These are phyloP conservation scores for Alternaria brassicicola DNA, from an alignment of 2,329 filamentous ascomycete genomes.

Conservation along the genomic window DNA sequence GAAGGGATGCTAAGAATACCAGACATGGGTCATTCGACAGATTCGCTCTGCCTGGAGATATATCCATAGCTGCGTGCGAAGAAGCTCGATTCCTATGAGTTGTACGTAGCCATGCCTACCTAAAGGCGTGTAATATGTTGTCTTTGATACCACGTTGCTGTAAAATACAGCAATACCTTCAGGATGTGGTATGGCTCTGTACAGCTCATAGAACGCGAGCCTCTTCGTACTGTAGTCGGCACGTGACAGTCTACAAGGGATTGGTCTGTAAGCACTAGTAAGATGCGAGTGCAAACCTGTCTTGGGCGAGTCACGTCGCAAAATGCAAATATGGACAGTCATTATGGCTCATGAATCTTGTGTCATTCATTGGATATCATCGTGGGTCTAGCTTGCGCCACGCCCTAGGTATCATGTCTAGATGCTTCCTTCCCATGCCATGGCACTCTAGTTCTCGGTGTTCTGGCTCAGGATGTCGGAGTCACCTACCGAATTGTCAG, in stretches of 20 bases:
- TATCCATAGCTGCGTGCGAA: background rate
- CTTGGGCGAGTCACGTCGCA: constrained; percentile 11
- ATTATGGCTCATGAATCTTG: constrained; percentile 29
- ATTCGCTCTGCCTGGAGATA: background rate
- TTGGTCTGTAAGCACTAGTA: background rate
- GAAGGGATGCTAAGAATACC: background rate
- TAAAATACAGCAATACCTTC: no score
- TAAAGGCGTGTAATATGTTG: no score
- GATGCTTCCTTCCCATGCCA: constrained; percentile 12
- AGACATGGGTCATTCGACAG: background rate
- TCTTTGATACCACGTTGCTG: no score
- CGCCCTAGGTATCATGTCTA: constrained; percentile 36
- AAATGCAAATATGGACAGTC: constrained; percentile 7
- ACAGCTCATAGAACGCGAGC: no score
- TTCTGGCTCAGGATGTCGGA: constrained; percentile 92
- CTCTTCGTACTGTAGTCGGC: background rate
- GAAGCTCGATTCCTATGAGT: no score
- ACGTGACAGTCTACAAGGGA: background rate
- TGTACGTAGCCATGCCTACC: no score
- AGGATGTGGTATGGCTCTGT: no score
- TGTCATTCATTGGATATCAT: constrained; percentile 38
- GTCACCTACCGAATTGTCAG: constrained; percentile 57
- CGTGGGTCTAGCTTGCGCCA: constrained; percentile 24
- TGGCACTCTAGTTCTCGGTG: constrained; percentile 47
- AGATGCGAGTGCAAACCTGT: background rate